These are phyloP conservation scores for Malassezia sp. DNA, from an alignment of 1,284 basidiomycete genomes.

Conservation along the genomic window DNA sequence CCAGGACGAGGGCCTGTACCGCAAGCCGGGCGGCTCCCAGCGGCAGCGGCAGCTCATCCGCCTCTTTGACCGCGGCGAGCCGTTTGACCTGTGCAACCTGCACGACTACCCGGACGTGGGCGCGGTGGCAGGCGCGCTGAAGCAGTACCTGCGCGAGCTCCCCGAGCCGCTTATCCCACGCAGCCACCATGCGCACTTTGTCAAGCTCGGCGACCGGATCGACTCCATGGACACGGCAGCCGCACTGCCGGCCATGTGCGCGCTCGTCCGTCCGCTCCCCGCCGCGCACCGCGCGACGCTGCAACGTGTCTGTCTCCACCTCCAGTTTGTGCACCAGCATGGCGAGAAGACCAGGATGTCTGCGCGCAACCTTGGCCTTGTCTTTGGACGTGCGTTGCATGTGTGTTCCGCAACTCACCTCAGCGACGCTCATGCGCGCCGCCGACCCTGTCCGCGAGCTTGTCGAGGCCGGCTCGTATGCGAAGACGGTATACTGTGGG, in stretches of 20 bases:
- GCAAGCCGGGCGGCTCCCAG: conserved; percentile 85
- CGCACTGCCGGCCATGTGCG: conserved; percentile 45
- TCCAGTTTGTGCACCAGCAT: conserved; percentile 51
- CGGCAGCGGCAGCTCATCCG: conserved; percentile 88
- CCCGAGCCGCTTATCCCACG: conserved; percentile 83
- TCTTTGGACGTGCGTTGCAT: conserved; percentile 95
- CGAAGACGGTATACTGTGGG: conserved; percentile 4
- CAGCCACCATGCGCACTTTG: conserved; percentile 78
- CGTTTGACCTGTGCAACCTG: conserved; percentile 75
- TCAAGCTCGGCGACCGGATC: conserved; percentile 42
- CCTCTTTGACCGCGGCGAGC: conserved; percentile 81
- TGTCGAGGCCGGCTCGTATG: conserved; percentile 7
- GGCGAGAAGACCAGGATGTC: conserved; percentile 76
- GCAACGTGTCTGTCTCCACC: conserved; percentile 69
- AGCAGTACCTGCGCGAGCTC: conserved; percentile 85
- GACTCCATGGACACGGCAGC: conserved; percentile 10
- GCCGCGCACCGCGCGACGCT: conserved; percentile 77
- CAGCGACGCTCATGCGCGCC: conserved; percentile 8
- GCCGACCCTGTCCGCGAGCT: conserved; percentile 9
- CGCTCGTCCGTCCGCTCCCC: conserved; percentile 68
- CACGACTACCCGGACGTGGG: conserved; percentile 94
- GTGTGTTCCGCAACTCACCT: conserved; percentile 53
- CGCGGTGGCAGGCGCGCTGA: conserved; percentile 88
- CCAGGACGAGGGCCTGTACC: conserved; percentile 89
- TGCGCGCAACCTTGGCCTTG: conserved; percentile 91